Conservation (phyloP, 2,329 filamentous ascomycete species). For the Monosporascus sp. region DNA sequence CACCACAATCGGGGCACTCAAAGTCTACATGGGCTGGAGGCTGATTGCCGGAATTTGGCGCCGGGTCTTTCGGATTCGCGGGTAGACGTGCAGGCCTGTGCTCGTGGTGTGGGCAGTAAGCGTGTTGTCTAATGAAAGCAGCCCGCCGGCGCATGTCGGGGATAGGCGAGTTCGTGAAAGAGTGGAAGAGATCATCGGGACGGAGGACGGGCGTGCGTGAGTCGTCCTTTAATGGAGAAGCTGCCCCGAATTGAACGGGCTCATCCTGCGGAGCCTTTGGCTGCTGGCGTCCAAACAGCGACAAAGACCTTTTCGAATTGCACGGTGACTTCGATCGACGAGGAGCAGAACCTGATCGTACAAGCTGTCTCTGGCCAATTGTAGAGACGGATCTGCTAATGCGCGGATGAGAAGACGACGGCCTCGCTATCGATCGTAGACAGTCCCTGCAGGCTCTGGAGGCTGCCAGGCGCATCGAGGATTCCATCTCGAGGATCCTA, state of each 20-base stretch:
- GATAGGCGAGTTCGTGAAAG: constrained; percentile 83
- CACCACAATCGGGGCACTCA: constrained; percentile 92
- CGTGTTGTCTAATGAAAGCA: constrained; percentile 87
- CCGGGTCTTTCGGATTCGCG: constrained; percentile 55
- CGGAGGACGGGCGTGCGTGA: constrained; percentile 40
- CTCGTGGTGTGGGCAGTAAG: constrained; percentile 85
- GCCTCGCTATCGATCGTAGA: constrained; percentile 12
- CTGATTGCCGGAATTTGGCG: constrained; percentile 47
- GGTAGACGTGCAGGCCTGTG: constrained; percentile 72
- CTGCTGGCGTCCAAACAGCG: constrained; percentile 19
- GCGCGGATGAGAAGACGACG: constrained; percentile 11
- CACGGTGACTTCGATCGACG: background rate
- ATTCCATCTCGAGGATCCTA: constrained; percentile 20
- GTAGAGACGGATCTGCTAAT: constrained; percentile 16
- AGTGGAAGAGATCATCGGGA: constrained; percentile 85
- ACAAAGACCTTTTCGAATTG: constrained; percentile 16
- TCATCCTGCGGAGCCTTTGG: constrained; percentile 15
- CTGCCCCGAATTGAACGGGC: constrained; percentile 6
- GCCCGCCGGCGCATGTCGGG: constrained; percentile 83
- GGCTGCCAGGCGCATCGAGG: constrained; percentile 20
- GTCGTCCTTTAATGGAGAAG: constrained; percentile 11
- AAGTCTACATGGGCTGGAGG: constrained; percentile 82
- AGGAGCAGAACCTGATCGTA: constrained; percentile 7
- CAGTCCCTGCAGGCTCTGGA: constrained; percentile 25
- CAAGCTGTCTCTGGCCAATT: constrained; percentile 5